phyloP scores from a whole-genome alignment of 371 early-diverging fungal genomes.

The Syncephalastrum racemosum region DNA sequence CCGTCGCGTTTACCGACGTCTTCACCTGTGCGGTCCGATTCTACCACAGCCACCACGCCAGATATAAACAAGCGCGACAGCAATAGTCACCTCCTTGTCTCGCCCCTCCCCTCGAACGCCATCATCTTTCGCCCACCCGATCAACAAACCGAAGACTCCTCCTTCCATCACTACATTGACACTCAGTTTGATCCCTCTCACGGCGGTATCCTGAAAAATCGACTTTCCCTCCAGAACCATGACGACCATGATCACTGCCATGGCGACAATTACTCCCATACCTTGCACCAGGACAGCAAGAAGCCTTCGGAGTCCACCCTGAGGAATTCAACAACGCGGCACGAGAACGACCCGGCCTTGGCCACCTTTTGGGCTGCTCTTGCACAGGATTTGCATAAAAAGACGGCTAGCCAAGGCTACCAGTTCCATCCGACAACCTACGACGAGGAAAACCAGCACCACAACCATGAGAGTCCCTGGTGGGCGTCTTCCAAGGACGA shows the following conservation, averaged over 20 bases:
- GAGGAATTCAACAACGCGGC: background rate
- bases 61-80: too few species aligned
- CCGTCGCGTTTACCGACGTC: too few species aligned
- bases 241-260: background rate
- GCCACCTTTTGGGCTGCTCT: conserved; percentile 11
- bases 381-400: conserved; percentile 13
- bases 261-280: too few species aligned
- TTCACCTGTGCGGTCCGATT: too few species aligned
- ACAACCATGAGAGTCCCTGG: conserved; percentile 15
- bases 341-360: conserved; percentile 3
- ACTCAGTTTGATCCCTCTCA: conserved; percentile 6
- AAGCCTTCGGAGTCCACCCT: conserved; percentile 14
- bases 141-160: conserved; percentile 7
- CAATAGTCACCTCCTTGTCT: background rate
- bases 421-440: conserved; percentile 10
- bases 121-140: conserved; percentile 4
- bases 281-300: background rate
- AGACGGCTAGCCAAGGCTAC: conserved; percentile 10
- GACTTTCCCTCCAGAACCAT: conserved; percentile 9
- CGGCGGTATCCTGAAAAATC: conserved; percentile 5
- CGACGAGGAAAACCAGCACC: background rate
- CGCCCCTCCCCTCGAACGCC: conserved; percentile 13
- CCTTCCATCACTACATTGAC: conserved; percentile 13
- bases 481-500: conserved; percentile 31
- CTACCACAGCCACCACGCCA: too few species aligned